Evolutionary conservation across 2,329 filamentous ascomycete genomes (phyloP), one percentile per base, ranked within the genome.

Genomic region (Ceratocystis ficicola): DNA sequence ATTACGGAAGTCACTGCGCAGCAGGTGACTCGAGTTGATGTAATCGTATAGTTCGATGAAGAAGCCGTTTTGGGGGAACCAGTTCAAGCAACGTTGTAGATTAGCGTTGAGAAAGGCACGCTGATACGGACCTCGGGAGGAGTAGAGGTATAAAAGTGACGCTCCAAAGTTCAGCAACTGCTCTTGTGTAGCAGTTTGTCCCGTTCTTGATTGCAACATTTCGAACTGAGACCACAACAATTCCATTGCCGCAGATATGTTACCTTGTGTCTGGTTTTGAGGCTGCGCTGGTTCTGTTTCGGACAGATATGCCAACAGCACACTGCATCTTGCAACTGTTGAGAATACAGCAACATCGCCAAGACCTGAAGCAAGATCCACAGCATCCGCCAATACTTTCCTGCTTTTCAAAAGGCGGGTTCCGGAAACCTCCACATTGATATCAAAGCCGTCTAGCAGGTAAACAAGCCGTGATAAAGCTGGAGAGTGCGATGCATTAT

Each of bases 1-100:
- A 5, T 81, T 78, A n/a, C 88, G 84, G 22, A 95, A 83, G 20
- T 89, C 87, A 70, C 95, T 89, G 68, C 90, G 83, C 65, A 94
- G 81, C 28, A 86, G 82, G 55, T 90, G 83, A 6, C 86, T 83
- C 1, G 84, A 79, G 72, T 93, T 86, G 68, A 89, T 86, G 78
- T 86, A 88, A n/a, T 85, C 81, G 69, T 87, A 87, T 0, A 94
- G 76, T 1, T 82, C 78, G 0, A 95, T 79, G 68, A 96, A 86
- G 5, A 90, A 79, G 1, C 85, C 88, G 75, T 96, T 96, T 62
- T 79, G 78, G 0, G 91, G 90, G 72, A 91, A 95, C 5, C 76
- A 72, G 0, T 71, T 70, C 25, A 94, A 77, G 68, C 86, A 88
- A 1, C 78, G 75, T 3, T 77, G 75, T 0, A 96, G 76, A 12